Percentiles rank a stretch among this genome's conserved stretches.
Evolutionary conservation across 2,329 filamentous ascomycete species (phyloP).

Genomic region (Microdochium bolleyi): DNA sequence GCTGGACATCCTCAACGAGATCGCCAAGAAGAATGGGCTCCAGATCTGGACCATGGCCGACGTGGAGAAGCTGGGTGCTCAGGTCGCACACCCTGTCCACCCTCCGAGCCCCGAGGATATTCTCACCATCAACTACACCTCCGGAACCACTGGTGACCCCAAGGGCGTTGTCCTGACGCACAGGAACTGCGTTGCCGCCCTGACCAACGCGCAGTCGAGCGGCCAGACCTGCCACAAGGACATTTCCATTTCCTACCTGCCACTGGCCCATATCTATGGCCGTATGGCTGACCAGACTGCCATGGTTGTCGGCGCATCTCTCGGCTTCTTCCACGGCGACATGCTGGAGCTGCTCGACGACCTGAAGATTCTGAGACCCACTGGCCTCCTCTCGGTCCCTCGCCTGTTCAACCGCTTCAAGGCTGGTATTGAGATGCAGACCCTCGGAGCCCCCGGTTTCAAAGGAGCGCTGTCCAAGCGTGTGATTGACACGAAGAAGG

Average conservation of each 20-base stretch:
- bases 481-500: slow-evolving; percentile 72
- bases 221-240: slow-evolving; percentile 45
- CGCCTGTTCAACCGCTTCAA: slow-evolving; percentile 88
- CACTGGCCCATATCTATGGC: slow-evolving; percentile 89
- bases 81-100: slow-evolving; percentile 61
- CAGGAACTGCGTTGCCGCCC: slow-evolving; percentile 67
- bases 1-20: slow-evolving; percentile 62
- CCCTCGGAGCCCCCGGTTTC: slow-evolving; percentile 70
- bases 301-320: slow-evolving; percentile 61
- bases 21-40: slow-evolving; percentile 69
- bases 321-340: slow-evolving; percentile 94
- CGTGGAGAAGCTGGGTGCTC: slow-evolving; percentile 73
- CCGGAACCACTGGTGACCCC: slow-evolving; percentile 73
- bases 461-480: slow-evolving; percentile 75
- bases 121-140: slow-evolving; percentile 87
- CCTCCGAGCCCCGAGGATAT: slow-evolving; percentile 68
- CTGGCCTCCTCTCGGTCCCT: slow-evolving; percentile 79
- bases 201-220: slow-evolving; percentile 51
- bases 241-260: slow-evolving; percentile 76
- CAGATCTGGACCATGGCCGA: slow-evolving; percentile 71
- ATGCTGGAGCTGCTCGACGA: slow-evolving; percentile 83
- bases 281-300: slow-evolving; percentile 72
- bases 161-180: slow-evolving; percentile 84
- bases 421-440: slow-evolving; percentile 70
- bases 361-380: slow-evolving; percentile 78